Evolutionary conservation across 805 yeast species (phyloP).

Genomic region (Wickerhamomyces bisporus): DNA sequence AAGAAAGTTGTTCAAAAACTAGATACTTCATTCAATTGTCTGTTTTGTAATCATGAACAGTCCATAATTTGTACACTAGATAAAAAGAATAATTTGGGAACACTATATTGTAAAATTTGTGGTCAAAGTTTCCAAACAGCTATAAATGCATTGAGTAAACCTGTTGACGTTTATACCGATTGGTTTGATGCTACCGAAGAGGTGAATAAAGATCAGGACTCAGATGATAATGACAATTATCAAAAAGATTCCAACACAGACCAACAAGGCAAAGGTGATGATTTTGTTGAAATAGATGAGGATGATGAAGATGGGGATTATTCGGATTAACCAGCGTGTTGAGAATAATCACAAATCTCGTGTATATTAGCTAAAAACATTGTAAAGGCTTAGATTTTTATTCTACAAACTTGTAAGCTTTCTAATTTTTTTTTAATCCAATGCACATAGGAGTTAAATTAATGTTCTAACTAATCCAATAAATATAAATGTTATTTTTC

Average conservation of each 20-base stretch:
- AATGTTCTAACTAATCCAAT: constrained; percentile 9
- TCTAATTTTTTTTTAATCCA: not conserved
- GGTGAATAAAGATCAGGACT: constrained; percentile 33
- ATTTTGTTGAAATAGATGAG: constrained; percentile 6
- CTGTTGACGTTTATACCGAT: constrained; percentile 92
- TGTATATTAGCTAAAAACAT: too few relatives aligned
- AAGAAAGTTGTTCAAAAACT: constrained; percentile 73
- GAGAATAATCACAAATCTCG: not conserved
- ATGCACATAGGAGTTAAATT: constrained; percentile 12
- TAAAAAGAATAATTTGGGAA: constrained; percentile 80
- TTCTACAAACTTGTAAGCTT: not conserved
- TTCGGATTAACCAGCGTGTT: constrained; percentile 12
- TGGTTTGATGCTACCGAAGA: constrained; percentile 97
- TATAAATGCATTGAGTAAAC: constrained; percentile 71
- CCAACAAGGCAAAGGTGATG: constrained; percentile 16
- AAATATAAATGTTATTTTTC: constrained; percentile 2
- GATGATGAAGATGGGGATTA: constrained; percentile 21
- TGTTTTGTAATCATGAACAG: constrained; percentile 93
- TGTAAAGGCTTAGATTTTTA: too few relatives aligned
- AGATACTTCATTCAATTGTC: constrained; percentile 81
- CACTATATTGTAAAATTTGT: constrained; percentile 84
- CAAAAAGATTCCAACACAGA: constrained; percentile 16
- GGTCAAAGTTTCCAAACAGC: constrained; percentile 91
- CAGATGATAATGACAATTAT: constrained; percentile 27
- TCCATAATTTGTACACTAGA: constrained; percentile 86